These are phyloP conservation scores for Alnus glutinosa DNA, from an alignment of 306 rosid genomes.

Conservation along the genomic window DNA sequence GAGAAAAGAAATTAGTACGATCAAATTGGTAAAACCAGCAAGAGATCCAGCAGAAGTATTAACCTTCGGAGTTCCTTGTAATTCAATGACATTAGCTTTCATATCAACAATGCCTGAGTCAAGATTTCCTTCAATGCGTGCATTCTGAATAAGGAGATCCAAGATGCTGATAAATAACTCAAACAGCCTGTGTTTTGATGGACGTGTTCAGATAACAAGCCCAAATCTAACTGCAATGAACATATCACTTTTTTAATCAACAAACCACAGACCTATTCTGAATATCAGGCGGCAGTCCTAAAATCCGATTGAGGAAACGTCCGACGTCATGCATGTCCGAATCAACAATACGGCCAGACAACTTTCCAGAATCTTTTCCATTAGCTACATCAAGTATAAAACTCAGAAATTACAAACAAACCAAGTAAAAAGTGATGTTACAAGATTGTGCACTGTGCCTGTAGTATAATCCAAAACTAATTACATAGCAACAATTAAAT, in stretches of 20 bases:
- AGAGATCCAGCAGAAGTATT: slow-evolving; percentile 28
- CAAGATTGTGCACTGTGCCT: slow-evolving; percentile 3
- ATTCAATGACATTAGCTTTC: slow-evolving; percentile 85
- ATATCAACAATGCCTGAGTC: slow-evolving; percentile 95
- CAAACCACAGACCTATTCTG: slow-evolving; percentile 75
- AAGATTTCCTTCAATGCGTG: slow-evolving; percentile 95
- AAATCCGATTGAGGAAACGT: slow-evolving; percentile 90
- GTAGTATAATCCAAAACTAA: neutral
- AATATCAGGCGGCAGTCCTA: slow-evolving; percentile 91
- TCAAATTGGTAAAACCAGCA: slow-evolving; percentile 11
- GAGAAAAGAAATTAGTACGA: slow-evolving; percentile 30
- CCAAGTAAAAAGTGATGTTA: slow-evolving; percentile 12
- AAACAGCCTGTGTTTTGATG: slow-evolving; percentile 61
- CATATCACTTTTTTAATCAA: slow-evolving; percentile 23
- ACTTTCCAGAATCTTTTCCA: slow-evolving; percentile 72
- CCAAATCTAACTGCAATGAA: slow-evolving; percentile 26
- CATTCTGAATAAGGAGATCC: slow-evolving; percentile 94
- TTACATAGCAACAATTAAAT: neutral
- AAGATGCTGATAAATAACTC: slow-evolving; percentile 85
- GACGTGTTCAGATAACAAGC: slow-evolving; percentile 35
- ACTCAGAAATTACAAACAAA: slow-evolving; percentile 19
- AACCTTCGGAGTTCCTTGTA: slow-evolving; percentile 94
- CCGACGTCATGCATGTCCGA: slow-evolving; percentile 98
- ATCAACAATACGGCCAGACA: slow-evolving; percentile 79
- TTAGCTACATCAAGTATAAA: slow-evolving; percentile 50